These are phyloP conservation scores for Posidonia oceanica DNA, from an alignment of 116 monocot species.

Conservation along the genomic window DNA sequence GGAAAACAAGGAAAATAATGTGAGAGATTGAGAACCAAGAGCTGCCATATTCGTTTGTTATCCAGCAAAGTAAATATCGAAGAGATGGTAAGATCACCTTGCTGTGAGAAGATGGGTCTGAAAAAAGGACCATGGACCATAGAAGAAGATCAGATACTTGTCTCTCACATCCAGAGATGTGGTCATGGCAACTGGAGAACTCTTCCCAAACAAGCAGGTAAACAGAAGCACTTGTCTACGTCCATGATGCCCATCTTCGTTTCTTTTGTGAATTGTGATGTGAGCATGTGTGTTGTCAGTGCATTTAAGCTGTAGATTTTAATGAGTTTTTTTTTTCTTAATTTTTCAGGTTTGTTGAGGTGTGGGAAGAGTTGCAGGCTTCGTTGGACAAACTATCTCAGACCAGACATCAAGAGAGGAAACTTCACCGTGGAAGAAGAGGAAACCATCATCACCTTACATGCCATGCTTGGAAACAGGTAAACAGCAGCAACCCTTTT, in stretches of 20 bases:
- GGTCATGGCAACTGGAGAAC: constrained; percentile 62
- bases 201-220: constrained; percentile 65
- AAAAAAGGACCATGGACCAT: constrained; percentile 63
- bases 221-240: neutral
- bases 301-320: neutral
- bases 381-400: constrained; percentile 18
- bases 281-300: too few relatives aligned
- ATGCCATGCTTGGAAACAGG: constrained; percentile 54
- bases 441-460: constrained; percentile 34
- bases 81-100: constrained; percentile 54
- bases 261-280: too few relatives aligned
- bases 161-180: constrained; percentile 29
- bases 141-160: constrained; percentile 44
- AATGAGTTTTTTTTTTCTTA: neutral
- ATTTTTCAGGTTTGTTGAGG: constrained; percentile 41
- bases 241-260: neutral
- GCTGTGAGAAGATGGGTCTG: constrained; percentile 57
- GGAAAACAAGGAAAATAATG: too few relatives aligned
- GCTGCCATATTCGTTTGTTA: too few relatives aligned
- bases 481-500: neutral
- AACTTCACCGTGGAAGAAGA: constrained; percentile 30
- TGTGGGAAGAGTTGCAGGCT: constrained; percentile 53
- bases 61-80: too few relatives aligned
- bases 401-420: constrained; percentile 22
- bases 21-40: too few relatives aligned